These are phyloP conservation scores for Plenodomus lindquistii DNA, from an alignment of 2,329 filamentous ascomycete genomes.

Conservation along the genomic window DNA sequence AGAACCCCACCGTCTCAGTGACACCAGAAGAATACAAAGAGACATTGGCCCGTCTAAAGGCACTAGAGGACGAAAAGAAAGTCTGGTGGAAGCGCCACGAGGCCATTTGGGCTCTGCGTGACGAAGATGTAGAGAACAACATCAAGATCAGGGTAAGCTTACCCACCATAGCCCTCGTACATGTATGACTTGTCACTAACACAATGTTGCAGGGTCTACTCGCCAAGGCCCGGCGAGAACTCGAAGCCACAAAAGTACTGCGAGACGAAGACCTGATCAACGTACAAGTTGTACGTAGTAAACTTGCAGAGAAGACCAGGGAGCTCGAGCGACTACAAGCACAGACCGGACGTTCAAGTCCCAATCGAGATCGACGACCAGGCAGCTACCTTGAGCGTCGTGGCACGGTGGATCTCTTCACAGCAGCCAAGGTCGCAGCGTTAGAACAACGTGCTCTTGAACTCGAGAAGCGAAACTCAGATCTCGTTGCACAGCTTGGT, in stretches of 20 bases:
- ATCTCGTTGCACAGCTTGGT: slow-evolving; percentile 38
- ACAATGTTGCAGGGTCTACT: slow-evolving; percentile 31
- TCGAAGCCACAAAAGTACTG: slow-evolving; percentile 45
- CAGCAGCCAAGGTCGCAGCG: slow-evolving; percentile 47
- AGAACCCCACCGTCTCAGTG: slow-evolving; percentile 40
- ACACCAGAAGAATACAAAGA: slow-evolving; percentile 44
- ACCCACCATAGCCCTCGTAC: background rate
- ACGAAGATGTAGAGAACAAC: slow-evolving; percentile 50
- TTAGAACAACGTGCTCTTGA: slow-evolving; percentile 50
- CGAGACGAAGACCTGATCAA: slow-evolving; percentile 50
- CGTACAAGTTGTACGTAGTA: slow-evolving; percentile 44
- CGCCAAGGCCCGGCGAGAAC: slow-evolving; percentile 45
- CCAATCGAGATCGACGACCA: slow-evolving; percentile 32
- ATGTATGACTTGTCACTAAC: slow-evolving; percentile 2
- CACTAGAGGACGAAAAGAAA: slow-evolving; percentile 45
- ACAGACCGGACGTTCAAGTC: slow-evolving; percentile 26
- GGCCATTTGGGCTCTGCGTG: slow-evolving; percentile 47
- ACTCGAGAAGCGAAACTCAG: slow-evolving; percentile 46
- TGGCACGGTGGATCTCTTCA: slow-evolving; percentile 47
- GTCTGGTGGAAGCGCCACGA: slow-evolving; percentile 43
- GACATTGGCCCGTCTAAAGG: slow-evolving; percentile 35
- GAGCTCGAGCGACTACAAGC: slow-evolving; percentile 37
- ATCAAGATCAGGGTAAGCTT: slow-evolving; percentile 44
- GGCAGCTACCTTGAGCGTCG: slow-evolving; percentile 40
- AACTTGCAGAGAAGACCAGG: slow-evolving; percentile 47